Base-by-base conservation (phyloP, 306 rosid genomes). In the Vigna trinervia region DNA sequence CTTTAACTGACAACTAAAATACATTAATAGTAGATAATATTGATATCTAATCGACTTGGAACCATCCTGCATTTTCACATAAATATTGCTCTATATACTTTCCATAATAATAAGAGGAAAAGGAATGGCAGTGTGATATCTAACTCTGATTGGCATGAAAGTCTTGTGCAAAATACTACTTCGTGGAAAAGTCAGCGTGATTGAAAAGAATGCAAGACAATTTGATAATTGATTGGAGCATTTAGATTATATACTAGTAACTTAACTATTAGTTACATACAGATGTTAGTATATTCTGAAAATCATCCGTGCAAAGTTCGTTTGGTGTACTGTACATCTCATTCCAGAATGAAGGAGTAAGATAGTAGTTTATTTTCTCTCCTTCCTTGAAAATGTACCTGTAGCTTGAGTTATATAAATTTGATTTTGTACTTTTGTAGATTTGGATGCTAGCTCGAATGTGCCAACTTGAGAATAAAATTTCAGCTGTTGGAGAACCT, bases 371-470 rank as follows among this genome's bases (percentile, higher is more conserved):
- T n/a, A 20, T 71, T 75, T 71, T 54, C 61, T 54, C 15, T 75
- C 39, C 74, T 78, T 41, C 46, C 48, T 63, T 59, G 34, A 67
- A 76, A 76, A 63, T 45, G 6, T 63, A 51, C 56, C 38, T 53
- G 30, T 51, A 57, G 74, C 65, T 7, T 48, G 80, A 67, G 66
- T 67, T 72, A 8, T 66, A 66, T 41, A 60, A 76, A 59, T 72
- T 63, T 30, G 56, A 60, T 71, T 62, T 60, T 30, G 4, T 66
- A 41, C 53, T 60, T 81, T 10, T 79, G 68, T 76, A 95, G 99
- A 92, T 95, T 60, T 95, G 97, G 99, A 90, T 95, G 93, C 82
- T 95, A 82, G 97, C 97, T 86, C 88, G 99, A 73, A 92, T 95
- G 97, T 89, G 92, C 89, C 99, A 95, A 86, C 90, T 95, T 54